Evolutionary conservation across 73 alveolate genomes (phyloP).

Genomic region (Stentor coeruleus): DNA sequence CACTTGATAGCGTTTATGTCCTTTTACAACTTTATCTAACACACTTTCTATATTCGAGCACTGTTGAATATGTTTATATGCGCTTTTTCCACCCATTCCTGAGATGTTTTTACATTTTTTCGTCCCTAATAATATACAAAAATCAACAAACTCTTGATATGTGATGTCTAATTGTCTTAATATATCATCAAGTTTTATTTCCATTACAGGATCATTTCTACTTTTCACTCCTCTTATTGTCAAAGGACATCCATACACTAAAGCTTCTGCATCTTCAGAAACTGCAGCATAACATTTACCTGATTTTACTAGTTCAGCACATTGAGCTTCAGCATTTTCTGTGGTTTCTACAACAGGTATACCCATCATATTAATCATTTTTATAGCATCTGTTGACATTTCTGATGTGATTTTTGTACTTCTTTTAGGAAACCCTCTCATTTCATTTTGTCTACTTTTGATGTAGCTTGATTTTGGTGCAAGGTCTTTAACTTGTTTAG

Average conservation of each 20-base stretch:
- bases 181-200: slow-evolving; percentile 63
- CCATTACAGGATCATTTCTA: slow-evolving; percentile 76
- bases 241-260: slow-evolving; percentile 78
- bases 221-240: slow-evolving; percentile 79
- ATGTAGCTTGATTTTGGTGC: slow-evolving; percentile 38
- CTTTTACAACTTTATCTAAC: slow-evolving; percentile 59
- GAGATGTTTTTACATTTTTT: slow-evolving; percentile 71
- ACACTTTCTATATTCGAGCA: slow-evolving; percentile 74
- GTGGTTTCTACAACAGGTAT: slow-evolving; percentile 84
- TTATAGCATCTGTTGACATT: slow-evolving; percentile 89
- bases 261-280: slow-evolving; percentile 91
- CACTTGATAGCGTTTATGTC: slow-evolving; percentile 40
- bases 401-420: slow-evolving; percentile 70
- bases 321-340: slow-evolving; percentile 89
- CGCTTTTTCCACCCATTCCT: slow-evolving; percentile 86
- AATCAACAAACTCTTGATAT: slow-evolving; percentile 81
- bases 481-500: slow-evolving; percentile 61
- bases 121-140: slow-evolving; percentile 87
- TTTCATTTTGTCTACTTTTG: slow-evolving; percentile 27
- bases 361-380: slow-evolving; percentile 69
- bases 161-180: slow-evolving; percentile 66
- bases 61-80: slow-evolving; percentile 69
- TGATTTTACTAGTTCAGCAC: slow-evolving; percentile 67
- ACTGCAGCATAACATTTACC: slow-evolving; percentile 72
- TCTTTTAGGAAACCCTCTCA: slow-evolving; percentile 73